Conservation (phyloP, 1,284 basidiomycete species). For the Tausonia pullulans region DNA sequence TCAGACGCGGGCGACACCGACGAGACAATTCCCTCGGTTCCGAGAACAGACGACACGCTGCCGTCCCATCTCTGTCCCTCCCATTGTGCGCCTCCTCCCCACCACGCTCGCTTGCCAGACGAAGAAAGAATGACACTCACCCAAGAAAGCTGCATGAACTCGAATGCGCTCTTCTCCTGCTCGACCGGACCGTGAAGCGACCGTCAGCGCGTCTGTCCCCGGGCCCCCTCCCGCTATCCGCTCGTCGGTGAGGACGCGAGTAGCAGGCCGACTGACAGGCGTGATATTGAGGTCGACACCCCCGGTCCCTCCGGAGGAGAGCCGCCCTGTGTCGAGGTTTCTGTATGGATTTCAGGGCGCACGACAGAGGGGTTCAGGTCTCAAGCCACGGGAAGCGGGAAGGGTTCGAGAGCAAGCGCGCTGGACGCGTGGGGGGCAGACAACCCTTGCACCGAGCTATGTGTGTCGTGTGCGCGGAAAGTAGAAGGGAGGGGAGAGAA, state of each 20-base stretch:
- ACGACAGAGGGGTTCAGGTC: background rate
- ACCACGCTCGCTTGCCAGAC: background rate
- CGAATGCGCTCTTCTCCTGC: constrained; percentile 15
- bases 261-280: background rate
- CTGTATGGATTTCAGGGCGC: constrained; percentile 4
- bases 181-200: background rate
- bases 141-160: constrained; percentile 16
- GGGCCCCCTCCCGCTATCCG: background rate
- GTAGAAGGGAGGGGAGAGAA: background rate
- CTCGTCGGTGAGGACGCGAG: background rate
- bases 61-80: background rate
- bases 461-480: no score
- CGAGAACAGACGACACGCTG: background rate
- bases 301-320: constrained; percentile 1
- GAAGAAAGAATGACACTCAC: background rate
- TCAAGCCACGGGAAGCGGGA: constrained; percentile 10
- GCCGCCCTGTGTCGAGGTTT: constrained; percentile 9
- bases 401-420: background rate
- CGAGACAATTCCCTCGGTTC: no score
- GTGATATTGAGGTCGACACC: constrained; percentile 8
- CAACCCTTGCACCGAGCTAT: no score
- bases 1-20: no score
- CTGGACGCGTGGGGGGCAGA: no score
- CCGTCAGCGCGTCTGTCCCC: background rate
- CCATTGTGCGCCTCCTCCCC: background rate